Conservation (phyloP, 139 green algal species). For the Mesotaenium endlicherianum region DNA sequence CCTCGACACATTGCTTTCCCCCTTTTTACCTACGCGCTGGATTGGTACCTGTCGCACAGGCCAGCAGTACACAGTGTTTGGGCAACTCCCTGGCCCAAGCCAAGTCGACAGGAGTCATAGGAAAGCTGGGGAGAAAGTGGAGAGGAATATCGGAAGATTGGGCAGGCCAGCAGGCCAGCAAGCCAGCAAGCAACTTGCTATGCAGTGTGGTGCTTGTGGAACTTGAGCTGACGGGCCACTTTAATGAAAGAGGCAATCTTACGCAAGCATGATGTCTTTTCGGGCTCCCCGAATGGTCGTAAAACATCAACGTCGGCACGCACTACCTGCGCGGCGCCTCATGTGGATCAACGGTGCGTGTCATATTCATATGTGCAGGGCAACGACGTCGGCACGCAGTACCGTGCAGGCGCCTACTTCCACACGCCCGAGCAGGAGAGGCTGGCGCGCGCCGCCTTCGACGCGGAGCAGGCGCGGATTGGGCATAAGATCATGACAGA, state of each 20-base stretch:
- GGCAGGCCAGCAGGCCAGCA: too few relatives aligned
- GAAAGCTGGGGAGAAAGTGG: too few relatives aligned
- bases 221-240: not conserved
- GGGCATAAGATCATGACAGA: constrained; percentile 37
- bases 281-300: not conserved
- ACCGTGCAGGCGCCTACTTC: constrained; percentile 73
- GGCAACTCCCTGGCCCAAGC: too few relatives aligned
- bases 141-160: too few relatives aligned
- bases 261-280: constrained; percentile 12
- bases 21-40: too few relatives aligned
- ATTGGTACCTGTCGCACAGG: too few relatives aligned
- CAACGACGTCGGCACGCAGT: constrained; percentile 76
- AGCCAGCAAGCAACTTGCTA: too few relatives aligned
- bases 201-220: not conserved
- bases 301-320: not conserved
- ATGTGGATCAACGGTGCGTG: not conserved
- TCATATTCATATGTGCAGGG: constrained; percentile 57
- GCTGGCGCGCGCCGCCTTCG: constrained; percentile 10
- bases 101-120: too few relatives aligned
- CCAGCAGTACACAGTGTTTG: too few relatives aligned
- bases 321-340: not conserved
- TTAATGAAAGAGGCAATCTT: not conserved
- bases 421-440: constrained; percentile 52
- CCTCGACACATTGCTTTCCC: too few relatives aligned
- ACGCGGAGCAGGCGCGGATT: not conserved